Percentiles rank a stretch among this genome's conserved stretches.
Conservation (phyloP, 2,329 filamentous ascomycete genomes). For the Venturia effusa region DNA sequence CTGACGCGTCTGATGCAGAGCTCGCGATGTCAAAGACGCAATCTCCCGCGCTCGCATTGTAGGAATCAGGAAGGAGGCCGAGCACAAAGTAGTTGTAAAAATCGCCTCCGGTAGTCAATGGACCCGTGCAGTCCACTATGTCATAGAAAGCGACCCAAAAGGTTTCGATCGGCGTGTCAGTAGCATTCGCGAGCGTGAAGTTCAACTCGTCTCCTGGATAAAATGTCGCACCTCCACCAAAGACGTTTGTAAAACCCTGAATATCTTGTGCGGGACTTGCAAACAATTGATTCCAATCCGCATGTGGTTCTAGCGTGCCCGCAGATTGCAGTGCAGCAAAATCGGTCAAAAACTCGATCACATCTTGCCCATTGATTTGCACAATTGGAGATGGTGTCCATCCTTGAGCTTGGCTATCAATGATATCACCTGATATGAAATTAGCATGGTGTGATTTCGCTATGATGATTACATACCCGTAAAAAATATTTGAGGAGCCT, state of each 20-base stretch:
- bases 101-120: constrained; percentile 30
- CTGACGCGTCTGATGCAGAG: background rate
- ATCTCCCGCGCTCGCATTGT: background rate
- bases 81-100: constrained; percentile 36
- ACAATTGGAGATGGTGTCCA: constrained; percentile 38
- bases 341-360: constrained; percentile 38
- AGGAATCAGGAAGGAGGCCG: constrained; percentile 16
- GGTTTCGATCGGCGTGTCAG: constrained; percentile 6
- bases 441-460: constrained; percentile 18
- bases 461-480: constrained; percentile 16
- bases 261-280: constrained; percentile 18
- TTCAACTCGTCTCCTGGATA: constrained; percentile 26
- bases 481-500: background rate
- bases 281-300: constrained; percentile 32
- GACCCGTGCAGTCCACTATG: constrained; percentile 15
- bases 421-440: background rate
- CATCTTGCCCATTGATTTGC: constrained; percentile 46
- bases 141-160: constrained; percentile 18
- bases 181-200: constrained; percentile 21
- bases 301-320: constrained; percentile 29
- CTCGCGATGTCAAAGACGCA: background rate
- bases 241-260: constrained; percentile 17
- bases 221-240: constrained; percentile 23
- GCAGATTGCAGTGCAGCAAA: constrained; percentile 36
- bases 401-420: constrained; percentile 22